These are phyloP conservation scores for Parascedosporium putredinis DNA, from an alignment of 2,329 filamentous ascomycete genomes.

Conservation along the genomic window DNA sequence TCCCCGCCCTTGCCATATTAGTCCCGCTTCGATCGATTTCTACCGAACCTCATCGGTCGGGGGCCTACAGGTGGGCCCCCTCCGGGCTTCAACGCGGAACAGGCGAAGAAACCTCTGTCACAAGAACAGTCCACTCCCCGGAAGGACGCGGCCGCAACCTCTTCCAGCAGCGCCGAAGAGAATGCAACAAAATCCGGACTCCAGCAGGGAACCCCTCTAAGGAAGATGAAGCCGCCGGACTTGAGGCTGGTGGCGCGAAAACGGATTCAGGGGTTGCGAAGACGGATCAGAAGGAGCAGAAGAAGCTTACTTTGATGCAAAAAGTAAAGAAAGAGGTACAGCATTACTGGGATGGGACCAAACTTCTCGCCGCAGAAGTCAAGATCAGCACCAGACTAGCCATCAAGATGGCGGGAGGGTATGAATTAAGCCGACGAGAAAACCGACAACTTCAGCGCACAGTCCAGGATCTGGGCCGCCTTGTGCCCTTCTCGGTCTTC, in stretches of 20 bases:
- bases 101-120: slow-evolving; percentile 74
- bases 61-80: slow-evolving; percentile 54
- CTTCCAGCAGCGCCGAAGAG: slow-evolving; percentile 16
- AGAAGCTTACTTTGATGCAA: slow-evolving; percentile 81
- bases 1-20: slow-evolving; percentile 7
- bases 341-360: slow-evolving; percentile 98
- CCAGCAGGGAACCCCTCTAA: background rate
- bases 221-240: slow-evolving; percentile 16
- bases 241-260: slow-evolving; percentile 23
- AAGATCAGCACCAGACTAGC: slow-evolving; percentile 85
- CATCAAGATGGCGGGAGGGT: slow-evolving; percentile 94
- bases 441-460: slow-evolving; percentile 87
- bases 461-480: slow-evolving; percentile 80
- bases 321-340: slow-evolving; percentile 89
- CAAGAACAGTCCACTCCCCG: slow-evolving; percentile 35
- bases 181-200: background rate
- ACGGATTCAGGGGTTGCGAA: slow-evolving; percentile 35
- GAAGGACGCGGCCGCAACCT: slow-evolving; percentile 20
- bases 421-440: slow-evolving; percentile 90
- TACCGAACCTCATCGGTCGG: slow-evolving; percentile 47
- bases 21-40: slow-evolving; percentile 45
- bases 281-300: slow-evolving; percentile 51
- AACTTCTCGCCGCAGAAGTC: slow-evolving; percentile 84
- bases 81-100: slow-evolving; percentile 81
- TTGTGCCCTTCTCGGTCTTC: slow-evolving; percentile 95